Conservation (phyloP, 805 yeast genomes). For the Yamadazyma kitorensis region DNA sequence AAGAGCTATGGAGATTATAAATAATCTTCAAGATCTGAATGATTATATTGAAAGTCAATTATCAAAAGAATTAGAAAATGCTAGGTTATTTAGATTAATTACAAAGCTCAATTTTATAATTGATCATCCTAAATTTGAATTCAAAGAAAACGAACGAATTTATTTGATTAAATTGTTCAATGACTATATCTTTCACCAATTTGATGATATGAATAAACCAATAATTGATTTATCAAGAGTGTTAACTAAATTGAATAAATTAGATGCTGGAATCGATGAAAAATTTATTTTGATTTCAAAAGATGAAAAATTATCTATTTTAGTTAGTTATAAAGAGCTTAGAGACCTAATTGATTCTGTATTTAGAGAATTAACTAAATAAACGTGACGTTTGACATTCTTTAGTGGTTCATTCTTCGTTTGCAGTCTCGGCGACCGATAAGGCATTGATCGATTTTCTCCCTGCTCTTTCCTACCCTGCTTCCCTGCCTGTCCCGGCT, state of each 20-base stretch:
- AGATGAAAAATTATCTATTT: conserved; percentile 82
- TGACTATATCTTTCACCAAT: conserved; percentile 83
- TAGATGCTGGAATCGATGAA: conserved; percentile 91
- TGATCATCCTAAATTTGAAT: conserved; percentile 55
- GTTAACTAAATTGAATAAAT: conserved; percentile 72
- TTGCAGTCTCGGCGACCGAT: no score
- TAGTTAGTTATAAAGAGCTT: conserved; percentile 82
- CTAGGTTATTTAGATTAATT: conserved; percentile 76
- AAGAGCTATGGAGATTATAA: conserved; percentile 34
- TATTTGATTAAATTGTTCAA: conserved; percentile 64
- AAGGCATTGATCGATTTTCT: no score
- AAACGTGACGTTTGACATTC: no score
- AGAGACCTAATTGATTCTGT: conserved; percentile 66
- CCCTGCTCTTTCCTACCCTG: no score
- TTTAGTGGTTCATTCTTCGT: no score
- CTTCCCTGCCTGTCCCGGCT: no score
- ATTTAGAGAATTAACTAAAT: conserved; percentile 51
- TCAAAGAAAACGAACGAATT: conserved; percentile 76
- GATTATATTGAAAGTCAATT: conserved; percentile 64
- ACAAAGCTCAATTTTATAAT: conserved; percentile 76
- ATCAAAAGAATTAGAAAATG: conserved; percentile 79
- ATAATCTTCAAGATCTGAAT: conserved; percentile 48
- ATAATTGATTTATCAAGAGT: conserved; percentile 81
- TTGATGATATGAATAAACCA: conserved; percentile 73
- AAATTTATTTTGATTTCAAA: conserved; percentile 73